Base-by-base conservation (phyloP, 352 stramenopile genomes). In the Phytopythium montanum region DNA sequence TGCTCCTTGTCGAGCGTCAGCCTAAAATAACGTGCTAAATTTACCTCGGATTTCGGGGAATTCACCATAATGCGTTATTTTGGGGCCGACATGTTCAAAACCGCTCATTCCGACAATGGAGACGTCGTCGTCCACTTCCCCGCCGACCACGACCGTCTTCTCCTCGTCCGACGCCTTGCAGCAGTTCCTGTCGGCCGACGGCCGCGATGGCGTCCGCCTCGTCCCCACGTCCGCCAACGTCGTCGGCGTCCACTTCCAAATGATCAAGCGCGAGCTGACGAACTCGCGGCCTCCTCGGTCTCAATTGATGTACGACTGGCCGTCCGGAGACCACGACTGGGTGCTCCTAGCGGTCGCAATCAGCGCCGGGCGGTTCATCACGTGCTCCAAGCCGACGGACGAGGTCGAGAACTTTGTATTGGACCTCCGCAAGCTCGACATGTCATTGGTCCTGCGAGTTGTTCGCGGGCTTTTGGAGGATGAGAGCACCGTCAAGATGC, bases 241-340 rank as follows among this genome's bases (percentile, higher is more conserved):
- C 28, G 46, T 38, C 28, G 26, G 46, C 26, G 26, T 53, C 13
- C 46, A 53, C 8, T 53, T 53, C 13, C 46, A 53, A 53, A 53
- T 53, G 46, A 26, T 26, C 0, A 53, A 53, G 25, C 46, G 26
- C 19, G 25, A 34, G 6, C 46, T 38, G 18, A 25, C 10, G 4
- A 16, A n/a, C 13, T 42, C 12, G 2, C 19, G 4, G 36, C 10
- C 19, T 12, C 10, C 7, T 0, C 14, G 36, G 18, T 21, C 7
- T 1, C 13, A 18, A 39, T 10, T 16, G 34, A 39, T 39, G 36
- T n/a, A 6, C 36, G 36, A n/a, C 36, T n/a, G 36, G 10, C 36
- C 2, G 5, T 3, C 13, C 23, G 25, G 33, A 23, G 19, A 1
- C 5, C 13, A 36, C 7, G 46, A 18, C 2, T 53, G 46, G 26